phyloP scores from a whole-genome alignment of 2,329 filamentous ascomycete species.

The Colletotrichum noveboracense region DNA sequence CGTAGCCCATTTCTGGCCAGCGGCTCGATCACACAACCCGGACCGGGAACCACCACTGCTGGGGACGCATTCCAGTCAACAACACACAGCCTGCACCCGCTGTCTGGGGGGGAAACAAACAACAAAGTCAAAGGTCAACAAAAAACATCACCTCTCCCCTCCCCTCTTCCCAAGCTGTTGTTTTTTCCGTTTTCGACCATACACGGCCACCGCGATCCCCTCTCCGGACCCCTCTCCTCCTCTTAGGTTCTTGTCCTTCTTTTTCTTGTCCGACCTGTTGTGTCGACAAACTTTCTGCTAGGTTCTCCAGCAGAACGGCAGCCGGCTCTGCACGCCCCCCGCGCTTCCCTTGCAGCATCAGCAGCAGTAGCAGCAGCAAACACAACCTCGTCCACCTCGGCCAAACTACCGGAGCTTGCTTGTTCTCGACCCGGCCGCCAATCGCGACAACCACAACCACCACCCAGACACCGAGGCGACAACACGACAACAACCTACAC shows the following conservation, averaged over 20 bases:
- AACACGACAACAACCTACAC: neutral
- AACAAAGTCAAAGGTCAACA: constrained; percentile 19
- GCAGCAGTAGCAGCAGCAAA: neutral
- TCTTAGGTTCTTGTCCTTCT: neutral
- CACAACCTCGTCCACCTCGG: neutral
- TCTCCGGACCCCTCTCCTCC: neutral
- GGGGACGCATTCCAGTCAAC: constrained; percentile 20
- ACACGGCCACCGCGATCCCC: neutral
- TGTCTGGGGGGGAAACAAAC: constrained; percentile 3
- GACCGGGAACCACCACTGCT: constrained; percentile 7
- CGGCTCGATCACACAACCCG: neutral
- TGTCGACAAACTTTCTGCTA: neutral
- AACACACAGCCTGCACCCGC: constrained; percentile 5
- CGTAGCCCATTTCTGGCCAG: constrained; percentile 3
- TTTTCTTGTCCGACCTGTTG: neutral
- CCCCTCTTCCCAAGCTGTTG: neutral
- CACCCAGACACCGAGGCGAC: neutral
- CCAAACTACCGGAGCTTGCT: neutral
- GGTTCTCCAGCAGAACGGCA: constrained; percentile 8
- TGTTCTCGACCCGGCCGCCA: neutral
- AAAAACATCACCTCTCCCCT: constrained; percentile 13
- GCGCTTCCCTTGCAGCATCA: neutral
- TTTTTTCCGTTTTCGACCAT: neutral
- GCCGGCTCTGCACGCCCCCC: constrained; percentile 20
- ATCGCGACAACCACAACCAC: neutral